Evolutionary conservation across 2,329 filamentous ascomycete species (phyloP).

Genomic region (Alternaria brassicae): DNA sequence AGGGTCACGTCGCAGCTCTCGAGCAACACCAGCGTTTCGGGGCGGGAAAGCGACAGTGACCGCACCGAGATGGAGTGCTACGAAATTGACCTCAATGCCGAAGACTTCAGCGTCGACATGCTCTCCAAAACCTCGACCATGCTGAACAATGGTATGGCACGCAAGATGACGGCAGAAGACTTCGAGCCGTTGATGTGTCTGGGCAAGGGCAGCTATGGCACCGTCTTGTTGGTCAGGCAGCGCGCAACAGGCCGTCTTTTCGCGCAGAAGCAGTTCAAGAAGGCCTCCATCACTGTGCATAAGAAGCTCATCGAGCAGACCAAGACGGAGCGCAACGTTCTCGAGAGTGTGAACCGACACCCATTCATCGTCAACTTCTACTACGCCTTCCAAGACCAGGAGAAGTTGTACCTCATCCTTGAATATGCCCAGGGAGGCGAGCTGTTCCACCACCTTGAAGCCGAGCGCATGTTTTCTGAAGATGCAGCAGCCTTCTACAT

Average conservation of each 20-base stretch:
- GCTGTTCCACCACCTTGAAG: slow-evolving; percentile 91
- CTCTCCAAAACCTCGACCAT: slow-evolving; percentile 47
- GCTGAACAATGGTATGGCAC: slow-evolving; percentile 59
- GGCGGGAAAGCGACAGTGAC: slow-evolving; percentile 69
- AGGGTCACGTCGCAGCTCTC: slow-evolving; percentile 53
- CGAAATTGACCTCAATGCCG: slow-evolving; percentile 80
- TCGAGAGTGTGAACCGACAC: slow-evolving; percentile 95
- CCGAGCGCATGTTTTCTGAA: slow-evolving; percentile 95
- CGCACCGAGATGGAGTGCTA: slow-evolving; percentile 81
- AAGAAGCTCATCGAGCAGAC: slow-evolving; percentile 97
- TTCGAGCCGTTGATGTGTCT: slow-evolving; percentile 91
- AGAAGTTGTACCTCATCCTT: slow-evolving; percentile 95
- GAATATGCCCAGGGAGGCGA: slow-evolving; percentile 98
- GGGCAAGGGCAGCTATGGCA: slow-evolving; percentile 95
- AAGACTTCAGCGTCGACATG: slow-evolving; percentile 77
- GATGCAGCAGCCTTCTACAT: slow-evolving; percentile 94
- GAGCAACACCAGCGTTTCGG: slow-evolving; percentile 64
- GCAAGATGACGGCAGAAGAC: slow-evolving; percentile 91
- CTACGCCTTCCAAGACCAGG: slow-evolving; percentile 97
- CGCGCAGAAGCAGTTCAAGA: slow-evolving; percentile 98
- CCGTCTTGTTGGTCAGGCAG: slow-evolving; percentile 92
- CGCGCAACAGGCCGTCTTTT: slow-evolving; percentile 85
- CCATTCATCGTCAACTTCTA: slow-evolving; percentile 98
- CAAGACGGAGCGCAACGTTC: slow-evolving; percentile 91
- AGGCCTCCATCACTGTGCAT: slow-evolving; percentile 92